phyloP scores from a whole-genome alignment of 2,329 filamentous ascomycete genomes.

The Aspergillus hiratsukae region DNA sequence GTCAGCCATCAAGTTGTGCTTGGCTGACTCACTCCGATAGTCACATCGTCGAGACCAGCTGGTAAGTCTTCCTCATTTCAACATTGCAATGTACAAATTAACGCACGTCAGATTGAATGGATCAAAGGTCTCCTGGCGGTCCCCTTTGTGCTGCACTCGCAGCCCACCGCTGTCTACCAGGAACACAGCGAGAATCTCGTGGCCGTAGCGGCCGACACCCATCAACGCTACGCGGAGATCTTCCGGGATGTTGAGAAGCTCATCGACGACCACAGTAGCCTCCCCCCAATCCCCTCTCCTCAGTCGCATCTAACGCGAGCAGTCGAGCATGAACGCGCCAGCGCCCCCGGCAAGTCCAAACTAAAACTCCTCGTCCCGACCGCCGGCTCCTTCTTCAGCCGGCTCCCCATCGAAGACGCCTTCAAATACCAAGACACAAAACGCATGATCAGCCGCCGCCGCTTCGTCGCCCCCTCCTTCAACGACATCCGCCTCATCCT shows the following conservation, averaged over 20 bases:
- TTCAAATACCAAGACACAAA: constrained; percentile 86
- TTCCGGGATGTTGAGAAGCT: constrained; percentile 89
- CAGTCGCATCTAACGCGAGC: constrained; percentile 2
- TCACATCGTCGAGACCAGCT: constrained; percentile 89
- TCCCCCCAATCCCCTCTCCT: constrained; percentile 3
- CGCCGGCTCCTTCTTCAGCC: constrained; percentile 90
- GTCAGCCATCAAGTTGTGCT: neutral
- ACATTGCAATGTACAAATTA: neutral
- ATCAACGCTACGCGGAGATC: constrained; percentile 88
- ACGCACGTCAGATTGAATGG: constrained; percentile 65
- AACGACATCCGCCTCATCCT: constrained; percentile 91
- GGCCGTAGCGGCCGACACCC: constrained; percentile 73
- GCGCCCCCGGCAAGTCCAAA: constrained; percentile 71
- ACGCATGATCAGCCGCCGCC: constrained; percentile 80
- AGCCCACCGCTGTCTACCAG: constrained; percentile 83
- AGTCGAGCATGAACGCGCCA: constrained; percentile 67
- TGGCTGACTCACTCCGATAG: constrained; percentile 37
- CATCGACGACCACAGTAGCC: constrained; percentile 80
- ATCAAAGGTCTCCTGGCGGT: constrained; percentile 92
- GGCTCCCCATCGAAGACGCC: constrained; percentile 77
- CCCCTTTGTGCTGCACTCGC: constrained; percentile 92
- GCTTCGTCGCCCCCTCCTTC: constrained; percentile 94
- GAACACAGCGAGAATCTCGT: constrained; percentile 59
- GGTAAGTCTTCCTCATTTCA: constrained; percentile 42
- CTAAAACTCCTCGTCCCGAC: constrained; percentile 86